Evolutionary conservation across 495 filamentous ascomycete species (phyloP), one percentile per base, ranked within the genome.

Genomic region (Lineolata rhizophorae): DNA sequence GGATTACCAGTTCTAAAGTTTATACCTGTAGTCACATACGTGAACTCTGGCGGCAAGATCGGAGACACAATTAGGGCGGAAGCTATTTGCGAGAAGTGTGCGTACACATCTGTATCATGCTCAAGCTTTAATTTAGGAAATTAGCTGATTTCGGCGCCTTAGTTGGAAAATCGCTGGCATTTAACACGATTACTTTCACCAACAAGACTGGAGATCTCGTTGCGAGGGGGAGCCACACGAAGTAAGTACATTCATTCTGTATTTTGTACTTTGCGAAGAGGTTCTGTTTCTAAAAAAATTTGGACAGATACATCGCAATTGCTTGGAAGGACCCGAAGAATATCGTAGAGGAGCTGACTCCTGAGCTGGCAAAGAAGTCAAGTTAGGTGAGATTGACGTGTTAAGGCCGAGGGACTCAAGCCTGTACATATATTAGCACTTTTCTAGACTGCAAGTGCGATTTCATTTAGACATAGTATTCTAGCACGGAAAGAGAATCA

Each of bases 131-230:
- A 28, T 10, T 28, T 29, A 27, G 9, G 14, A 4, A 21, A 44
- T n/a, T n/a, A n/a, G n/a, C n/a, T n/a, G n/a, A n/a, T n/a, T n/a
- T n/a, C n/a, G n/a, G n/a, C n/a, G n/a, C n/a, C n/a, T n/a, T n/a
- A 92, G 82, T 94, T 42, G 87, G 87, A 27, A 93, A 87, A 54
- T 90, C 76, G 0, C 58, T 97, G 14, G 87, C 87, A 10, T 97
- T 69, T 44, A 97, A 87, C 1, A 72, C 60, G 2, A 73, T 94
- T 37, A 61, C 58, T 9, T 95, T 97, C 50, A 60, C 51, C 18
- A 84, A 93, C 42, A 44, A 46, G n/a, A 67, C 77, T 38, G 71
- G 76, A 8, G 65, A 92, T 19, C 41, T 93, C 16, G 66, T 84
- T 22, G 87, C 87, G 2, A 57, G 84, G 37, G 87, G 87, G 15